Evolutionary conservation across 345 rosid species (phyloP), one percentile per base, ranked within the genome.

Genomic region (Camelina laxa): DNA sequence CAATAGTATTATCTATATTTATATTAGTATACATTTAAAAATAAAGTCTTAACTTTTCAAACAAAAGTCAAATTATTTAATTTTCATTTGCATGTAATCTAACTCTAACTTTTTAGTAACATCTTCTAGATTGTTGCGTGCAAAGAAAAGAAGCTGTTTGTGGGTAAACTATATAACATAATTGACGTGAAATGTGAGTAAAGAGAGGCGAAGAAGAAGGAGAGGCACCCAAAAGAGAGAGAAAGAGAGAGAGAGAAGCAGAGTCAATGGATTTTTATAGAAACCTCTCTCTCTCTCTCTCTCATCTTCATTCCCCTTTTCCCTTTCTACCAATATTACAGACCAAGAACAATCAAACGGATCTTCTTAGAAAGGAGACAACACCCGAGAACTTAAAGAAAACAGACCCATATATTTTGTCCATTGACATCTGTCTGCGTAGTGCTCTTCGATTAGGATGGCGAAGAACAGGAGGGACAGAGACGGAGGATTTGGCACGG

Each of bases 381-480:
- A 36, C 19, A 44, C 9, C 17, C 49, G 15, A 5, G 9, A 44
- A 60, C 24, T 7, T 24, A n/a, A 61, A 36, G 36, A 74, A 17
- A 36, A 19, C 45, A 75, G 5, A 15, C 49, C 24, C 2, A 39
- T 53, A 35, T 47, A 1, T 33, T 31, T 58, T 48, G 47, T 9
- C 41, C 74, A 12, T 50, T 24, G 54, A 11, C 36, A 51, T 53
- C 62, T 74, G 20, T 44, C 7, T 45, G 27, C 47, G 51, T 20
- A 17, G 11, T 24, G 9, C 36, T 27, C 47, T 41, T 62, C 6
- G 5, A 78, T 75, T 92, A 83, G 88, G 84, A 78, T 74, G 79
- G 39, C 86, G 30, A 90, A 72, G 78, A 42, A 67, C 58, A 90
- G 86, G 38, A 84, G 45, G 67, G 88, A 45, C 42, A 83, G 83